Percentiles rank a stretch among this genome's conserved stretches.
phyloP scores from a whole-genome alignment of 1,139 yeast species.

The Suhomyces chickasaworum region DNA sequence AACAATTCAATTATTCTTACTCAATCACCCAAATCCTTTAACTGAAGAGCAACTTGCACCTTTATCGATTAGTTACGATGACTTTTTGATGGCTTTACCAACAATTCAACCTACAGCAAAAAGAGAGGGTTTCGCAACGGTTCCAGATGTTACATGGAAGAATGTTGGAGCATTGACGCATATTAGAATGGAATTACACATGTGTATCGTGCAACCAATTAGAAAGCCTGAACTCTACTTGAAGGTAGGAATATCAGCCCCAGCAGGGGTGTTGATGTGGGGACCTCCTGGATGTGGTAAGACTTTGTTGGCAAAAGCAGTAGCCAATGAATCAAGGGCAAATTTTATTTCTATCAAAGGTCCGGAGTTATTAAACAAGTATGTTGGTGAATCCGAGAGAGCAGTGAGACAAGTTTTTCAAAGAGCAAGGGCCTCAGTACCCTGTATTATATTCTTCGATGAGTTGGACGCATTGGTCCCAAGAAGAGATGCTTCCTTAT shows the following conservation, averaged over 20 bases:
- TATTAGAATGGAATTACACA: conserved; percentile 86
- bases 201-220: conserved; percentile 97
- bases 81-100: conserved; percentile 83
- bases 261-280: conserved; percentile 97
- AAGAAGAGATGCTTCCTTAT: conserved; percentile 80
- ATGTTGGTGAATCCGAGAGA: conserved; percentile 94
- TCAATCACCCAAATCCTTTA: conserved; percentile 77
- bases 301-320: conserved; percentile 92
- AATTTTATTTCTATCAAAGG: conserved; percentile 95
- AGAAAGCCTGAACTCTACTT: conserved; percentile 87
- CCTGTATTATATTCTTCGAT: conserved; percentile 94
- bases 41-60: conserved; percentile 74
- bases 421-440: conserved; percentile 91
- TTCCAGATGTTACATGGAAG: conserved; percentile 96
- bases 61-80: conserved; percentile 72
- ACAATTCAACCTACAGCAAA: conserved; percentile 96
- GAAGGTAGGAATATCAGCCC: conserved; percentile 92
- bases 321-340: conserved; percentile 94
- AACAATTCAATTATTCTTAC: conserved; percentile 71
- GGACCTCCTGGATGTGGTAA: conserved; percentile 99
- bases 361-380: conserved; percentile 90
- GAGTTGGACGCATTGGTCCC: conserved; percentile 97
- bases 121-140: conserved; percentile 98
- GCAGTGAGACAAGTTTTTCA: conserved; percentile 95
- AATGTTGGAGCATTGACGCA: conserved; percentile 87